phyloP scores from a whole-genome alignment of 192 early-diverging fungal genomes.

The Backusella westeae region DNA sequence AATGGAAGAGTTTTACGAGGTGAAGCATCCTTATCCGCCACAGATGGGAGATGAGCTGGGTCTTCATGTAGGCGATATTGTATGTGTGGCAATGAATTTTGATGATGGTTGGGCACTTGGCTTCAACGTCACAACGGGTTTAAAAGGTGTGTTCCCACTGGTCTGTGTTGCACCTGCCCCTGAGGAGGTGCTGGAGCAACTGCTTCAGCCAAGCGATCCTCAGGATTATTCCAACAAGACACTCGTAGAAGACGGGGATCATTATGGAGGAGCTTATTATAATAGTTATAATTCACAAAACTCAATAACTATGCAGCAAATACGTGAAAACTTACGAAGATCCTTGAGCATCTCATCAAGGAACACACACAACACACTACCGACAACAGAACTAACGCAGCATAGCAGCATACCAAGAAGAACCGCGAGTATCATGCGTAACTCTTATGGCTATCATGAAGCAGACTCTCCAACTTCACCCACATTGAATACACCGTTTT shows the following conservation, averaged over 20 bases:
- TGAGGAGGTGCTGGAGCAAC: conserved; percentile 30
- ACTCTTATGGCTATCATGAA: conserved; percentile 11
- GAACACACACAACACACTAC: background rate
- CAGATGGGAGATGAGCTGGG: conserved; percentile 79
- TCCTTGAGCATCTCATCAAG: conserved; percentile 7
- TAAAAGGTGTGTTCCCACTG: conserved; percentile 82
- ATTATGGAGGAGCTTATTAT: background rate
- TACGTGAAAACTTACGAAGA: conserved; percentile 10
- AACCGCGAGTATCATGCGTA: conserved; percentile 17
- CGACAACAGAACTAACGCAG: conserved; percentile 1
- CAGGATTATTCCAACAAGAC: conserved; percentile 12
- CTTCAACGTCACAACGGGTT: conserved; percentile 65
- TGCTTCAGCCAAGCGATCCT: conserved; percentile 11
- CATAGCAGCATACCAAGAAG: conserved; percentile 17
- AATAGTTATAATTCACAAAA: conserved; percentile 3
- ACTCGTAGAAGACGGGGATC: background rate
- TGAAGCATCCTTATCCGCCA: conserved; percentile 61
- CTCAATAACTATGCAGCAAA: conserved; percentile 14
- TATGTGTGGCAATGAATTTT: conserved; percentile 72
- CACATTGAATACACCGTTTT: conserved; percentile 15
- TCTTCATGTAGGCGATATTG: conserved; percentile 66
- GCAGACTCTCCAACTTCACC: conserved; percentile 13
- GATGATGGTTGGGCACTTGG: conserved; percentile 94
- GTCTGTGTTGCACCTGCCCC: conserved; percentile 61
- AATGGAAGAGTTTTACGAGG: conserved; percentile 36